Evolutionary conservation across 2,329 filamentous ascomycete species (phyloP).

Genomic region (Colletotrichum phormii): DNA sequence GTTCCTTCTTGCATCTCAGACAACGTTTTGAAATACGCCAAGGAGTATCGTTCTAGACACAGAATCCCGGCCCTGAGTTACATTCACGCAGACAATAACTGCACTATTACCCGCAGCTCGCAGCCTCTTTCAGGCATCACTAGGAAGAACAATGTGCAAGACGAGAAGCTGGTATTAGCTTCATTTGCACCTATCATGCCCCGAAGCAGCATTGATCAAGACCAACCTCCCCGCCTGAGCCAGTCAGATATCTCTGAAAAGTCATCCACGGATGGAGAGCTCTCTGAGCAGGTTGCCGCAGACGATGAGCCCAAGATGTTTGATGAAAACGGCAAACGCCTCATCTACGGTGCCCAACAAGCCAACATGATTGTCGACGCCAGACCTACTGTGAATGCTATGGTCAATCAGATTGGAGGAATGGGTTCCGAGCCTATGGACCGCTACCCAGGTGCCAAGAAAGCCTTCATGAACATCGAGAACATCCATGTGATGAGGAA

Average conservation of each 20-base stretch:
- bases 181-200: conserved; percentile 82
- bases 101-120: conserved; percentile 93
- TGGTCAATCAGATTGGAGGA: conserved; percentile 93
- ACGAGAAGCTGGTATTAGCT: conserved; percentile 91
- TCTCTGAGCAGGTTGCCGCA: conserved; percentile 66
- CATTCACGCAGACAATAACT: conserved; percentile 96
- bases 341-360: conserved; percentile 92
- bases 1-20: conserved; percentile 95
- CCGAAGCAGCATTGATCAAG: conserved; percentile 48
- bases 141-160: conserved; percentile 91
- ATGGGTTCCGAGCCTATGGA: conserved; percentile 98
- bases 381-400: conserved; percentile 91
- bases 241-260: conserved; percentile 59
- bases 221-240: conserved; percentile 59
- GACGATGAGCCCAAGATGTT: conserved; percentile 58
- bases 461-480: conserved; percentile 94
- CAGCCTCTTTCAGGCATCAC: conserved; percentile 90
- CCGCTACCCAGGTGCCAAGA: conserved; percentile 91
- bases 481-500: conserved; percentile 99
- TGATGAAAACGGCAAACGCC: conserved; percentile 70
- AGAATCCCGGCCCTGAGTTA: conserved; percentile 93
- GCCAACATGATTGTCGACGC: conserved; percentile 96
- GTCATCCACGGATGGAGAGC: conserved; percentile 57
- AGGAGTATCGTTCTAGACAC: conserved; percentile 86
- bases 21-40: conserved; percentile 94